Conservation (phyloP, 1,284 basidiomycete species). For the Marasmius oreades region DNA sequence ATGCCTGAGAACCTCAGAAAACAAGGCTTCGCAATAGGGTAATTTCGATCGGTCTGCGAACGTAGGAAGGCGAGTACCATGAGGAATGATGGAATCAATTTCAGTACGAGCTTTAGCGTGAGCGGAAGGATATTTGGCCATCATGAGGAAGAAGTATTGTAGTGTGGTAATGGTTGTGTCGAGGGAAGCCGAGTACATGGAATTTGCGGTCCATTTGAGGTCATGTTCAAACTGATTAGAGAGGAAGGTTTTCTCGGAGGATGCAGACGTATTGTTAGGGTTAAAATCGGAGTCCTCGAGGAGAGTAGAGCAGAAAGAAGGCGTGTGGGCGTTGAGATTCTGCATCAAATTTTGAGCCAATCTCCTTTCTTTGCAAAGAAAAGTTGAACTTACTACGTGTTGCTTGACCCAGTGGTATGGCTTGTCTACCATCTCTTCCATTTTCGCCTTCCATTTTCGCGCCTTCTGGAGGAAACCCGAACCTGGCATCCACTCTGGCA, state of each 20-base stretch:
- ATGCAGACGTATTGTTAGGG: constrained; percentile 22
- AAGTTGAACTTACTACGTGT: constrained; percentile 42
- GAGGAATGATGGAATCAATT: constrained; percentile 44
- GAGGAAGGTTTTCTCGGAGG: background rate
- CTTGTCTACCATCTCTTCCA: constrained; percentile 62
- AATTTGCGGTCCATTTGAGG: constrained; percentile 68
- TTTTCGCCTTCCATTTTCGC: constrained; percentile 57
- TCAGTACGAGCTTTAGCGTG: constrained; percentile 52
- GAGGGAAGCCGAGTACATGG: constrained; percentile 64
- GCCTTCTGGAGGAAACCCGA: constrained; percentile 52
- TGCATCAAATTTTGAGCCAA: background rate
- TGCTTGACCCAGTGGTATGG: constrained; percentile 59
- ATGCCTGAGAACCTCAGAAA: constrained; percentile 49
- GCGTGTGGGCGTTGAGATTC: constrained; percentile 49
- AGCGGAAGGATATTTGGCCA: constrained; percentile 49
- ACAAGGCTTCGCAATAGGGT: constrained; percentile 37
- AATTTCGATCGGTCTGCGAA: constrained; percentile 7
- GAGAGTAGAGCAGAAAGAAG: constrained; percentile 62
- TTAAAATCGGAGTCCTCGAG: constrained; percentile 37
- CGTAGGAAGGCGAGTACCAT: constrained; percentile 29
- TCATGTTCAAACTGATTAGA: constrained; percentile 51
- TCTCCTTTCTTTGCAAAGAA: constrained; percentile 1
- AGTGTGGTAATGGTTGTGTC: constrained; percentile 54
- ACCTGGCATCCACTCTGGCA: constrained; percentile 46
- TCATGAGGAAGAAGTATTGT: constrained; percentile 55